phyloP scores from a whole-genome alignment of 805 yeast genomes.

The Sugiyamaella boreocaroliniensis region DNA sequence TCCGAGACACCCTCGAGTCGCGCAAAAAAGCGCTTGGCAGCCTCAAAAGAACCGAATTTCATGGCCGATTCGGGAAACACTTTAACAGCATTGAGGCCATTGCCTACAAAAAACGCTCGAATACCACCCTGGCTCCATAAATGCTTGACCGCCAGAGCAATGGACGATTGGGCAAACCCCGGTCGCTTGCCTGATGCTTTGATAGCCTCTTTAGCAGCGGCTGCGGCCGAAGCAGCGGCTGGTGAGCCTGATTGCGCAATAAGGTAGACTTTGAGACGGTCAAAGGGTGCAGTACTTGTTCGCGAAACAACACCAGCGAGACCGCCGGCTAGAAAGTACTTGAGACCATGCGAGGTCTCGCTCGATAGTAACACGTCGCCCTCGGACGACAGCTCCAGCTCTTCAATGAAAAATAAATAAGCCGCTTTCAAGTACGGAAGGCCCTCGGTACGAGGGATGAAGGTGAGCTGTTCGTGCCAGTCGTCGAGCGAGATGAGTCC shows the following conservation, averaged over 20 bases:
- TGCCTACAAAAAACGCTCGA: slow-evolving; percentile 85
- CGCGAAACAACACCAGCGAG: slow-evolving; percentile 92
- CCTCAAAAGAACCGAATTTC: slow-evolving; percentile 93
- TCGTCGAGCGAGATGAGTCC: slow-evolving; percentile 78
- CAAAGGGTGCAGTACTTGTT: slow-evolving; percentile 96
- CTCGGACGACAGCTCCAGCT: slow-evolving; percentile 75
- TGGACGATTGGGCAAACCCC: background rate
- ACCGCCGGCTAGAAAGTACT: slow-evolving; percentile 92
- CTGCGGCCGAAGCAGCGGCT: slow-evolving; percentile 9
- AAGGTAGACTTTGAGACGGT: slow-evolving; percentile 84
- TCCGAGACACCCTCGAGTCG: slow-evolving; percentile 68
- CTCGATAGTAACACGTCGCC: slow-evolving; percentile 85
- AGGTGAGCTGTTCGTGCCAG: slow-evolving; percentile 72
- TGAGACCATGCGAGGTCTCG: slow-evolving; percentile 75
- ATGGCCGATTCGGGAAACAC: slow-evolving; percentile 97
- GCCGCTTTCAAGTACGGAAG: slow-evolving; percentile 54
- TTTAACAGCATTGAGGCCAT: slow-evolving; percentile 86
- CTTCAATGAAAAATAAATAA: slow-evolving; percentile 71
- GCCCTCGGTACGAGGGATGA: slow-evolving; percentile 71
- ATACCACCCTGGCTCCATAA: slow-evolving; percentile 86
- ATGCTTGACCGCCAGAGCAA: slow-evolving; percentile 62
- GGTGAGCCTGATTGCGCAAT: slow-evolving; percentile 66
- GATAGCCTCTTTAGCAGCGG: slow-evolving; percentile 1
- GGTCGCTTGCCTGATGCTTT: slow-evolving; percentile 22
- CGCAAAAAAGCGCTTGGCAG: slow-evolving; percentile 70